phyloP scores from a whole-genome alignment of 441 rosid species.

The Arabidopsis hybrid region DNA sequence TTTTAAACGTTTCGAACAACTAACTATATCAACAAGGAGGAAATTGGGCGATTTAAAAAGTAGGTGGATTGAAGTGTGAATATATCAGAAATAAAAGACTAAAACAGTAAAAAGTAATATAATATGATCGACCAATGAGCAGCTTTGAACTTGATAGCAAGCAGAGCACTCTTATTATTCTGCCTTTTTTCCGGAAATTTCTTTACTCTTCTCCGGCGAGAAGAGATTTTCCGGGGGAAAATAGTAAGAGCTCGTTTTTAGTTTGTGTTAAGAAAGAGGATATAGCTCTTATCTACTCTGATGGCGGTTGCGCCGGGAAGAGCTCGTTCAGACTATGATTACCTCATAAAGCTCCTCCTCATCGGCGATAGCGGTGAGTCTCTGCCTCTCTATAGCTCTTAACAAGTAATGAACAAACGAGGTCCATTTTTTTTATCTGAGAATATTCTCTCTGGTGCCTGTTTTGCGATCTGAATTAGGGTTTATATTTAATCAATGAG shows the following conservation, averaged over 20 bases:
- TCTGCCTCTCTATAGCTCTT: not conserved
- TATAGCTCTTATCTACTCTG: not conserved
- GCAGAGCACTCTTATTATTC: no score
- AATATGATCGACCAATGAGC: slow-evolving; percentile 23
- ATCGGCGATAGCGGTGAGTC: slow-evolving; percentile 48
- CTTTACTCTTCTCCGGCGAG: slow-evolving; percentile 33
- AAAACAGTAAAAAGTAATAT: slow-evolving; percentile 11
- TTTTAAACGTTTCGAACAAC: not conserved
- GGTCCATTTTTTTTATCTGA: slow-evolving; percentile 2
- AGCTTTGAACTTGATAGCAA: slow-evolving; percentile 24
- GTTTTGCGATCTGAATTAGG: slow-evolving; percentile 36
- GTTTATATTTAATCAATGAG: no score
- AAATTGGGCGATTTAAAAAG: not conserved
- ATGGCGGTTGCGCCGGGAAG: slow-evolving; percentile 48
- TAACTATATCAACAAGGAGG: not conserved
- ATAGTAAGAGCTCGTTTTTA: not conserved
- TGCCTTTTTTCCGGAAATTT: slow-evolving; percentile 19
- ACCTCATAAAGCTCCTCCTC: slow-evolving; percentile 50
- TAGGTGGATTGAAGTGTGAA: slow-evolving; percentile 8
- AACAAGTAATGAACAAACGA: not conserved
- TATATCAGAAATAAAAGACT: not conserved
- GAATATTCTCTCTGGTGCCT: slow-evolving; percentile 1
- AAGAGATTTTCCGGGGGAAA: slow-evolving; percentile 28
- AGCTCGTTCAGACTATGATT: slow-evolving; percentile 51
- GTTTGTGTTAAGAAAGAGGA: not conserved